Conservation (phyloP, 1,284 basidiomycete genomes). For the Fomes fomentarius region DNA sequence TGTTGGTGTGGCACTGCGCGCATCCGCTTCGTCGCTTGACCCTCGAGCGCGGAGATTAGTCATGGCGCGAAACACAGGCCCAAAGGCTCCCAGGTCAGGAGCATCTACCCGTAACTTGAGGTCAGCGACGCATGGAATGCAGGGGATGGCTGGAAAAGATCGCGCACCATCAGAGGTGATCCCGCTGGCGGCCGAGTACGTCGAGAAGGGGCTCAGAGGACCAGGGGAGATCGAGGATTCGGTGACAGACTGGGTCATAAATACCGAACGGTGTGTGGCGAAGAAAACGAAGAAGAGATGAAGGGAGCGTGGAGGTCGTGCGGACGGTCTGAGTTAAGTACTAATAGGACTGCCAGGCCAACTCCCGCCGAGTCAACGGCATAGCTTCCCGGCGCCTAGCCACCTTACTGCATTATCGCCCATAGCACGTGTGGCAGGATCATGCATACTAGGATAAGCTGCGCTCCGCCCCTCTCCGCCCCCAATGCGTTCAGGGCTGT, state of each 20-base stretch:
- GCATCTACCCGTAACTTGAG: constrained; percentile 47
- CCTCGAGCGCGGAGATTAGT: constrained; percentile 52
- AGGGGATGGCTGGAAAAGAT: constrained; percentile 6
- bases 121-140: constrained; percentile 6
- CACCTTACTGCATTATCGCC: not conserved
- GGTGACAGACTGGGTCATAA: constrained; percentile 40
- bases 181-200: constrained; percentile 54
- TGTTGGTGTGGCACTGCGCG: constrained; percentile 31
- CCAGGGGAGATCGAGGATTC: constrained; percentile 46
- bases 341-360: not conserved
- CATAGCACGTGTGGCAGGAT: constrained; percentile 16
- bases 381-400: constrained; percentile 19
- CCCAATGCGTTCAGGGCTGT: not conserved
- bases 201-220: constrained; percentile 56
- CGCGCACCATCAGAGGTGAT: constrained; percentile 68
- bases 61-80: constrained; percentile 69
- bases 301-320: constrained; percentile 22
- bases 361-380: constrained; percentile 21
- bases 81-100: constrained; percentile 78
- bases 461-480: not conserved
- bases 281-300: constrained; percentile 20
- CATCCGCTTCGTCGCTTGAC: constrained; percentile 16
- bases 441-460: constrained; percentile 3
- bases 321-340: constrained; percentile 19
- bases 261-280: constrained; percentile 26